phyloP scores from a whole-genome alignment of 805 yeast genomes.

The Sugiyamaella qingdaonensis region DNA sequence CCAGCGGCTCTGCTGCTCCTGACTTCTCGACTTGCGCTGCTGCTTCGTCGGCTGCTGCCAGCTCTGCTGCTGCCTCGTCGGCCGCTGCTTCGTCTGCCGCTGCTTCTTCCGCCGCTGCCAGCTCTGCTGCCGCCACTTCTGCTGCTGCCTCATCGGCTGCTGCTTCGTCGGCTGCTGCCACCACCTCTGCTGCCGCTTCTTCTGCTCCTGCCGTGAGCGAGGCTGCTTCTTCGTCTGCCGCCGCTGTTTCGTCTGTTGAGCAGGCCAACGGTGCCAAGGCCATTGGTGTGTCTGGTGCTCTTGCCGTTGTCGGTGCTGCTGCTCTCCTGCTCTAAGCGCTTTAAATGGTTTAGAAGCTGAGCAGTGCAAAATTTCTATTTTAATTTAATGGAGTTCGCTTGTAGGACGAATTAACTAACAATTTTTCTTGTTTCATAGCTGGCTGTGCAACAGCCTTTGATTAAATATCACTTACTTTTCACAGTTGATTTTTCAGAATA shows the following conservation, averaged over 20 bases:
- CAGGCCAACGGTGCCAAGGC: conserved; percentile 19
- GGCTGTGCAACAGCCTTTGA: too few species aligned
- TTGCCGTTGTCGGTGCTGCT: conserved; percentile 22
- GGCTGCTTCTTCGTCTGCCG: not conserved
- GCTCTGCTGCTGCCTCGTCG: conserved; percentile 12
- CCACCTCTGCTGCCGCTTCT: conserved; percentile 14
- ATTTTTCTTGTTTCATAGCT: too few species aligned
- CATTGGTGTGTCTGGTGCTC: conserved; percentile 17
- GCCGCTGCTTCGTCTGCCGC: conserved; percentile 8
- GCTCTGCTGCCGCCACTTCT: conserved; percentile 10
- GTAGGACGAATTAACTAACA: too few species aligned
- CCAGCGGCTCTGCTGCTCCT: conserved; percentile 3
- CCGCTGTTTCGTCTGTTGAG: conserved; percentile 13
- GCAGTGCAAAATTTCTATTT: not conserved
- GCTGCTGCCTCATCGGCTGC: conserved; percentile 17
- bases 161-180: conserved; percentile 15
- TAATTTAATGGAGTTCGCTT: not conserved
- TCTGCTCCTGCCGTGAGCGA: conserved; percentile 5
- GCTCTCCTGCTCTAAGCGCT: conserved; percentile 14
- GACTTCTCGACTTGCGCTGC: conserved; percentile 4
- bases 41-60: conserved; percentile 8
- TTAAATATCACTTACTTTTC: too few species aligned
- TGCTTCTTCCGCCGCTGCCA: conserved; percentile 15
- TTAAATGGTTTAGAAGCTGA: not conserved
- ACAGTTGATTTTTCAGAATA: too few species aligned